Evolutionary conservation across 2,329 filamentous ascomycete genomes (phyloP).

Genomic region (Verticillium nubilum): DNA sequence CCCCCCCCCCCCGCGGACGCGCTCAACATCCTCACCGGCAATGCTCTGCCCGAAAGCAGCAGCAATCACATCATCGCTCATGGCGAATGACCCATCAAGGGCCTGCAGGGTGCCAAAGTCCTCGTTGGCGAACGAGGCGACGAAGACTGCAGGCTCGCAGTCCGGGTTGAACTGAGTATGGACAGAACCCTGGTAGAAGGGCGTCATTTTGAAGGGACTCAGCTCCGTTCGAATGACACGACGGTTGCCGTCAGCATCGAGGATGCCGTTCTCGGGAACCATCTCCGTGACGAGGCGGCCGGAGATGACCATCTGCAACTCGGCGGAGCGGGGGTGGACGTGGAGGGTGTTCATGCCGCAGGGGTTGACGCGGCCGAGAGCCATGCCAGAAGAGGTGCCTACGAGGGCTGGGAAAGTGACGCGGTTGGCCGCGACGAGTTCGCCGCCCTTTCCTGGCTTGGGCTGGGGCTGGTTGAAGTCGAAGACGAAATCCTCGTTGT

Average conservation of each 20-base stretch:
- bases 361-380: constrained; percentile 42
- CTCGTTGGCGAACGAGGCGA: constrained; percentile 43
- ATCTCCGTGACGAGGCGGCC: constrained; percentile 46
- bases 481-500: constrained; percentile 42
- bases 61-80: constrained; percentile 37
- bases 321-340: constrained; percentile 46
- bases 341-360: constrained; percentile 55
- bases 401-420: constrained; percentile 53
- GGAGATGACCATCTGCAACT: constrained; percentile 45
- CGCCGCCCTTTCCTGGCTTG: constrained; percentile 34
- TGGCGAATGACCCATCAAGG: constrained; percentile 43
- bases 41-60: constrained; percentile 41
- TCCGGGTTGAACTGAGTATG: constrained; percentile 53
- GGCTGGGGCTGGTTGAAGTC: constrained; percentile 33
- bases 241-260: constrained; percentile 23
- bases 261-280: constrained; percentile 45
- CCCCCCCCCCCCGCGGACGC: constrained; percentile 34
- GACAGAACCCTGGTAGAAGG: constrained; percentile 48
- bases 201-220: constrained; percentile 39
- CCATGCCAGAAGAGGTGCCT: constrained; percentile 43
- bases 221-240: constrained; percentile 28
- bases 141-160: constrained; percentile 43
- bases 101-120: constrained; percentile 47
- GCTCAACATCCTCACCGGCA: constrained; percentile 38
- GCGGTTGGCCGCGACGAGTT: constrained; percentile 47